Percentiles rank a stretch among this genome's conserved stretches.
These are phyloP conservation scores for Hypoxylon crocopeplum DNA, from an alignment of 495 filamentous ascomycete genomes.

Conservation along the genomic window DNA sequence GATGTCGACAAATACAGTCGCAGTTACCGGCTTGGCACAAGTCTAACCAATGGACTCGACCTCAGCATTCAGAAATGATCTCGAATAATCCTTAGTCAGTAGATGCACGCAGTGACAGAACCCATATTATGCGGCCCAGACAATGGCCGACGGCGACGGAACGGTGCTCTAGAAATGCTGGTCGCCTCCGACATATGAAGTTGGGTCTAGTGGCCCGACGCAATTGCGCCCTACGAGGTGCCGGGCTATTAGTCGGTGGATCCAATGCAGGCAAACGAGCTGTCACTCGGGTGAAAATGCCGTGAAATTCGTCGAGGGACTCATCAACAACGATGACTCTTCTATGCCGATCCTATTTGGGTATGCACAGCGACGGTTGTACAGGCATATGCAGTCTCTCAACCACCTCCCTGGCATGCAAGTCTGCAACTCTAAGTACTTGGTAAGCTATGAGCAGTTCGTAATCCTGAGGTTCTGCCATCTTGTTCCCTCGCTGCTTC, in stretches of 20 bases:
- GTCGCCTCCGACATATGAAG: slow-evolving; percentile 10
- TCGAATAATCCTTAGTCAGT: slow-evolving; percentile 7
- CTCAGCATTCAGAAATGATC: slow-evolving; percentile 7
- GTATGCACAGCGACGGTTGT: neutral
- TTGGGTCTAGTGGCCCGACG: neutral
- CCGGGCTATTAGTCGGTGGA: neutral
- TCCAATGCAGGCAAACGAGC: slow-evolving; percentile 5
- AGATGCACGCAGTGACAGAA: neutral
- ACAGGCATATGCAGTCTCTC: slow-evolving; percentile 1
- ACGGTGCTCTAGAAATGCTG: slow-evolving; percentile 6
- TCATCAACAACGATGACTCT: neutral
- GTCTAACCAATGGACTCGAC: slow-evolving; percentile 6
- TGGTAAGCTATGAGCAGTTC: neutral
- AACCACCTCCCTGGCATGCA: neutral
- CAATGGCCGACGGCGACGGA: slow-evolving; percentile 2
- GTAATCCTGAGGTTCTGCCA: neutral
- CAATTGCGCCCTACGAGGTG: neutral
- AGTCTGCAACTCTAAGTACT: neutral
- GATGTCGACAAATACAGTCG: slow-evolving; percentile 3
- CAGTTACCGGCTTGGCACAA: slow-evolving; percentile 23
- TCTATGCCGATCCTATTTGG: slow-evolving; percentile 1
- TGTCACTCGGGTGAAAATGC: slow-evolving; percentile 9
- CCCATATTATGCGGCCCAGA: slow-evolving; percentile 12
- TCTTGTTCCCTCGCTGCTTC: neutral
- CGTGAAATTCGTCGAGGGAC: neutral